Conservation (phyloP, 1,284 basidiomycete genomes). For the Ceratobasidium sp. region DNA sequence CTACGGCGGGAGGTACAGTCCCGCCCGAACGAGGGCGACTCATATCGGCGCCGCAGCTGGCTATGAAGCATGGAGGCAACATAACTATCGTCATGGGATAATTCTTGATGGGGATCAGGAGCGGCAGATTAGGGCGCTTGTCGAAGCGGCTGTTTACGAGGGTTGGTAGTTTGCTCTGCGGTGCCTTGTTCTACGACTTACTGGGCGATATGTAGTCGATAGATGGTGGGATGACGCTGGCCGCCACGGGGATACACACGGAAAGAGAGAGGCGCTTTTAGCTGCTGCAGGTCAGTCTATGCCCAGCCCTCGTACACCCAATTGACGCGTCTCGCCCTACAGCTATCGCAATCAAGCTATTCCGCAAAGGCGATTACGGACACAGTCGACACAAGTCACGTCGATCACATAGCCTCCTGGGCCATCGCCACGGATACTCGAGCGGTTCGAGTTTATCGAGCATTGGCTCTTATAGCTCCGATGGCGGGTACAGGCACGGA, state of each 20-base stretch:
- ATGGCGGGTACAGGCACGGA: background rate
- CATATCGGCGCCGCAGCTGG: too few species aligned
- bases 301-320: background rate
- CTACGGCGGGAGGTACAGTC: too few species aligned
- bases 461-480: background rate
- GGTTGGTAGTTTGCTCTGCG: background rate
- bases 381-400: background rate
- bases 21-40: too few species aligned
- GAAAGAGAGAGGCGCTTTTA: conserved; percentile 58
- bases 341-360: conserved; percentile 25
- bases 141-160: conserved; percentile 42
- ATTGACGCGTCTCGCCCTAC: background rate
- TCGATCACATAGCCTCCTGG: background rate
- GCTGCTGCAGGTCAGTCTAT: conserved; percentile 57
- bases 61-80: too few species aligned
- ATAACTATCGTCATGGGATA: too few species aligned
- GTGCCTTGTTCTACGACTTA: background rate
- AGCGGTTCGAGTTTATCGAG: background rate
- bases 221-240: conserved; percentile 57
- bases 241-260: conserved; percentile 55
- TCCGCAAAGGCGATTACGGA: conserved; percentile 9
- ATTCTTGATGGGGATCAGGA: conserved; percentile 37
- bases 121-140: conserved; percentile 41
- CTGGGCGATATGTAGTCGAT: conserved; percentile 18
- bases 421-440: background rate